phyloP scores from a whole-genome alignment of 805 yeast species.

The Ogataea nakhonphanomensis region DNA sequence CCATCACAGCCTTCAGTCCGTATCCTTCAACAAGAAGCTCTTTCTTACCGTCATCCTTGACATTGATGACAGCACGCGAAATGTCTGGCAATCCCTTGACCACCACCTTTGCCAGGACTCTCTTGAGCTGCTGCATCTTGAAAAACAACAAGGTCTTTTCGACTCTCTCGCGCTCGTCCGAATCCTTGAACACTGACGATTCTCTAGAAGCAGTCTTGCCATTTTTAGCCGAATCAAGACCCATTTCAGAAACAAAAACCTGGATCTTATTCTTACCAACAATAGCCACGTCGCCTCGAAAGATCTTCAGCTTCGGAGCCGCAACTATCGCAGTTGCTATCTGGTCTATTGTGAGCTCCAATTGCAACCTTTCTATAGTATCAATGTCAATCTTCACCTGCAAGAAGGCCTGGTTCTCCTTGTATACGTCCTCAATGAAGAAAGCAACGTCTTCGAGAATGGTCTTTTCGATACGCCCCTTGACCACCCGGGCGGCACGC shows the following conservation, averaged over 20 bases:
- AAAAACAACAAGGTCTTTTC: slow-evolving; percentile 61
- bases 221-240: slow-evolving; percentile 37
- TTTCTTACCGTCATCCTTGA: slow-evolving; percentile 77
- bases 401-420: slow-evolving; percentile 70
- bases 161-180: slow-evolving; percentile 35
- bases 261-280: slow-evolving; percentile 63
- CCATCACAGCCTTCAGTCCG: slow-evolving; percentile 94
- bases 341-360: slow-evolving; percentile 82
- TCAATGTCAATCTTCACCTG: slow-evolving; percentile 77
- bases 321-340: slow-evolving; percentile 75
- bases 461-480: slow-evolving; percentile 95
- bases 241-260: slow-evolving; percentile 53
- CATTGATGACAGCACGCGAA: slow-evolving; percentile 94
- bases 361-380: slow-evolving; percentile 84
- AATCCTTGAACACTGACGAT: slow-evolving; percentile 30
- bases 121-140: slow-evolving; percentile 83
- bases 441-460: slow-evolving; percentile 78
- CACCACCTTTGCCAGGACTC: slow-evolving; percentile 81
- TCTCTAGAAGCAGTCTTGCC: slow-evolving; percentile 38
- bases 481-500: slow-evolving; percentile 97
- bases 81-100: slow-evolving; percentile 92
- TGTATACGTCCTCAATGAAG: slow-evolving; percentile 92
- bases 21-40: slow-evolving; percentile 97
- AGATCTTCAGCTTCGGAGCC: slow-evolving; percentile 88
- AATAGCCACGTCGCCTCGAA: slow-evolving; percentile 65